Evolutionary conservation across 345 rosid genomes (phyloP).

Genomic region (Zanthoxylum bungeanum): DNA sequence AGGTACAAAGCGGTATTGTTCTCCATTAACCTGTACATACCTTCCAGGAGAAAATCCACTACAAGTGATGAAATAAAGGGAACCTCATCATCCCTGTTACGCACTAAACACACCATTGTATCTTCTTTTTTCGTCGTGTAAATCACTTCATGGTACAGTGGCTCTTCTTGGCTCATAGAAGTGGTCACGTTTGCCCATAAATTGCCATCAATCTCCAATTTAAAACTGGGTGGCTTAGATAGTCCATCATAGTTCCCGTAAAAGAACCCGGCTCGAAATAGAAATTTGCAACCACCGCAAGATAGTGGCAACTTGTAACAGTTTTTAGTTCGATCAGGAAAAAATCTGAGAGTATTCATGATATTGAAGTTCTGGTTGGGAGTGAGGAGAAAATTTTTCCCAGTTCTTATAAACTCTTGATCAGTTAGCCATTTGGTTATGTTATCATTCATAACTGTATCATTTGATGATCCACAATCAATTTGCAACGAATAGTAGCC

Average conservation of each 20-base stretch:
- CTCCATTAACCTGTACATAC: no score
- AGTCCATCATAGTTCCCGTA: slow-evolving; percentile 28
- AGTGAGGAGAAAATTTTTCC: slow-evolving; percentile 3
- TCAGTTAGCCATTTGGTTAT: slow-evolving; percentile 5
- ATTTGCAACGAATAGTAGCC: neutral
- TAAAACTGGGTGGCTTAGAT: slow-evolving; percentile 19
- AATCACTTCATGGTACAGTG: slow-evolving; percentile 20
- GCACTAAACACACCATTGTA: slow-evolving; percentile 18
- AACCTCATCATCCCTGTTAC: slow-evolving; percentile 3
- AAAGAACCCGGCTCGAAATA: slow-evolving; percentile 15
- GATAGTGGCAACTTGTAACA: neutral
- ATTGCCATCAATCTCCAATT: slow-evolving; percentile 21
- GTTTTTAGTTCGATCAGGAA: neutral
- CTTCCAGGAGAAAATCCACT: no score
- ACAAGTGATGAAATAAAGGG: slow-evolving; percentile 33
- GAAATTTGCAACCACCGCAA: neutral
- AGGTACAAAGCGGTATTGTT: no score
- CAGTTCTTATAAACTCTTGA: slow-evolving; percentile 2
- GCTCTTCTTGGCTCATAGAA: slow-evolving; percentile 5
- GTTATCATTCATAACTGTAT: neutral
- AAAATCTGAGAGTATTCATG: slow-evolving; percentile 1
- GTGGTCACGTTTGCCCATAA: slow-evolving; percentile 23
- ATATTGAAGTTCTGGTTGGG: neutral
- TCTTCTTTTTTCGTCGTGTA: neutral
- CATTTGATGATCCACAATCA: slow-evolving; percentile 19